Base-by-base conservation (phyloP, 2,329 filamentous ascomycete species). In the Penicillium digitatum region DNA sequence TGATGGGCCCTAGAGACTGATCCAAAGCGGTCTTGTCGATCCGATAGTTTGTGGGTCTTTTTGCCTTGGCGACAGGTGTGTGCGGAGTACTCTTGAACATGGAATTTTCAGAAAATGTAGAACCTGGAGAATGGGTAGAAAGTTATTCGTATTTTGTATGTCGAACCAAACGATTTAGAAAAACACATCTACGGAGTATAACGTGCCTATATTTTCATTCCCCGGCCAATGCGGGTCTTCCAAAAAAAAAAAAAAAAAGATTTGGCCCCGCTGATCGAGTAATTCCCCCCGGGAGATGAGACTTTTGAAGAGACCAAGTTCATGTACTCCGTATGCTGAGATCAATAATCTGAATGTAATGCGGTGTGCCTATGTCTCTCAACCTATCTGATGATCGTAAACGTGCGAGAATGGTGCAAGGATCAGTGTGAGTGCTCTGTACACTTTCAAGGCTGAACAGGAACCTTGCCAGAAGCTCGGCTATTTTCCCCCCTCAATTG, bases 1-100 rank as follows among this genome's bases (percentile, higher is more conserved):
- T 63, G 55, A 63, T 64, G 57, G 62, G 62, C 53, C 55, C 22
- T 40, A 9, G 32, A 47, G 58, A 57, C 51, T 45, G 22, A 47
- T 51, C 14, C 52, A 52, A 56, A 57, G 37, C 47, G 56, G 22
- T 62, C 14, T 29, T 51, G 59, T 56, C 57, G 59, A 63, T 63
- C 57, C 34, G 40, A 53, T 56, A 57, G 58, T 62, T 52, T 55
- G 61, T 45, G 60, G 57, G 51, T 58, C 58, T 45, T 37, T 37
- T 14, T 5, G 11, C 49, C 48, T 44, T 14, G 22, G 18, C 40
- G 48, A 38, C n/a, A n/a, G n/a, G n/a, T n/a, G n/a, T n/a, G n/a
- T n/a, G n/a, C n/a, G n/a, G n/a, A n/a, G n/a, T n/a, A n/a, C n/a
- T n/a, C n/a, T n/a, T n/a, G n/a, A n/a, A n/a, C n/a, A n/a, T n/a